Conservation (phyloP, 495 filamentous ascomycete genomes). For the Neurospora pannonica region DNA sequence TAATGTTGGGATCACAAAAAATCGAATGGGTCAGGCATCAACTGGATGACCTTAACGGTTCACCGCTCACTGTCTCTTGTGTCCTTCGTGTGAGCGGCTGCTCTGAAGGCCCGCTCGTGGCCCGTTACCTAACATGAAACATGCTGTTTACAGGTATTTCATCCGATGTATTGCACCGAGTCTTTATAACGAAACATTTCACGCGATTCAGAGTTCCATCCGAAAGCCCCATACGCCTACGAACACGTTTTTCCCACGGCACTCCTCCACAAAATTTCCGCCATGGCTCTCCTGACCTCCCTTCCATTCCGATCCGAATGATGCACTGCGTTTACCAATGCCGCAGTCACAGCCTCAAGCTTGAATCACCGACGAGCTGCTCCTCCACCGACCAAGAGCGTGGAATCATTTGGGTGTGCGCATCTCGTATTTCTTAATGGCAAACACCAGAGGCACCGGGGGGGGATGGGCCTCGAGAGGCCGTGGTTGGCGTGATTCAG, state of each 20-base stretch:
- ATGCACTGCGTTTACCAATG: not conserved
- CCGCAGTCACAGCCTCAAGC: not conserved
- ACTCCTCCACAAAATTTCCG: not conserved
- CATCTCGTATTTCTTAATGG: too few species aligned
- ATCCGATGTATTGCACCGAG: not conserved
- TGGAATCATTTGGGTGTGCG: not conserved
- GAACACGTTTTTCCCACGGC: not conserved
- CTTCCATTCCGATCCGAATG: not conserved
- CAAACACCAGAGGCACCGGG: too few species aligned
- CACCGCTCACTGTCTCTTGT: not conserved
- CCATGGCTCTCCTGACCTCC: not conserved
- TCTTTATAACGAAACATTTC: not conserved
- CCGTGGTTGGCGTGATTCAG: too few species aligned
- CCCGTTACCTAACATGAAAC: too few species aligned
- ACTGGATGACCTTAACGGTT: not conserved
- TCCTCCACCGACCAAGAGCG: not conserved
- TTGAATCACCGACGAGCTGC: not conserved
- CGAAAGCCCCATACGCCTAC: too few species aligned
- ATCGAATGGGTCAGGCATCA: not conserved
- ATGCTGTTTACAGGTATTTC: not conserved
- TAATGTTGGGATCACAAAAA: not conserved
- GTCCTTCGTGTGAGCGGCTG: too few species aligned
- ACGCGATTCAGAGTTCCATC: not conserved
- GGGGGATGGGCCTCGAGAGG: too few species aligned
- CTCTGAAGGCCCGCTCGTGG: too few species aligned